Conservation (phyloP, 306 rosid genomes). For the Gastrolobium villosum region DNA sequence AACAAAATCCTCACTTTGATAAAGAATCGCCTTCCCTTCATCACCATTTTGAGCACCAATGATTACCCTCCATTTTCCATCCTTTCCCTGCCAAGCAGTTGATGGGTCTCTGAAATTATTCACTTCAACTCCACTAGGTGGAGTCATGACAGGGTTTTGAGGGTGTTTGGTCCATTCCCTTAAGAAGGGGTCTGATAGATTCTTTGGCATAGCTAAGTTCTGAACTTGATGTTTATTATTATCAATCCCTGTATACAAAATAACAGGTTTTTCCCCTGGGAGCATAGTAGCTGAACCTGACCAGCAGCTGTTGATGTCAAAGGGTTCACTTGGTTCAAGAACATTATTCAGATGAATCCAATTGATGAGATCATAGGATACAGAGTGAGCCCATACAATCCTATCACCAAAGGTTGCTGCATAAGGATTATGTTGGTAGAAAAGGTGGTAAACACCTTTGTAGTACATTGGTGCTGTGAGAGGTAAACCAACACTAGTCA, state of each 20-base stretch:
- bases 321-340: conserved; percentile 58
- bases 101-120: conserved; percentile 70
- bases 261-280: conserved; percentile 51
- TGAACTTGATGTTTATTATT: conserved; percentile 57
- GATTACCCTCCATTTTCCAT: conserved; percentile 62
- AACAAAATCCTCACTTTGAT: conserved; percentile 60
- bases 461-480: conserved; percentile 64
- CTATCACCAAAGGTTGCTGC: conserved; percentile 61
- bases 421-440: conserved; percentile 66
- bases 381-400: conserved; percentile 72
- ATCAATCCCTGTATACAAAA: conserved; percentile 65
- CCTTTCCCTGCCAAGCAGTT: conserved; percentile 69
- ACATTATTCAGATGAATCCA: conserved; percentile 64
- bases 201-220: conserved; percentile 63
- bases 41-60: conserved; percentile 60
- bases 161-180: conserved; percentile 66
- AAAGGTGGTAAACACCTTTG: conserved; percentile 68
- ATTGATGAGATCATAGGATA: conserved; percentile 66
- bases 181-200: conserved; percentile 60
- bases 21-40: conserved; percentile 57
- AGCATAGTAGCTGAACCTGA: conserved; percentile 71
- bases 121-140: conserved; percentile 54
- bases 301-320: conserved; percentile 69
- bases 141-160: conserved; percentile 61
- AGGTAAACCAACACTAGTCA: background rate